Percentiles rank a stretch among this genome's conserved stretches.
These are phyloP conservation scores for Phytophthora chlamydospora DNA, from an alignment of 352 stramenopile species.

Conservation along the genomic window DNA sequence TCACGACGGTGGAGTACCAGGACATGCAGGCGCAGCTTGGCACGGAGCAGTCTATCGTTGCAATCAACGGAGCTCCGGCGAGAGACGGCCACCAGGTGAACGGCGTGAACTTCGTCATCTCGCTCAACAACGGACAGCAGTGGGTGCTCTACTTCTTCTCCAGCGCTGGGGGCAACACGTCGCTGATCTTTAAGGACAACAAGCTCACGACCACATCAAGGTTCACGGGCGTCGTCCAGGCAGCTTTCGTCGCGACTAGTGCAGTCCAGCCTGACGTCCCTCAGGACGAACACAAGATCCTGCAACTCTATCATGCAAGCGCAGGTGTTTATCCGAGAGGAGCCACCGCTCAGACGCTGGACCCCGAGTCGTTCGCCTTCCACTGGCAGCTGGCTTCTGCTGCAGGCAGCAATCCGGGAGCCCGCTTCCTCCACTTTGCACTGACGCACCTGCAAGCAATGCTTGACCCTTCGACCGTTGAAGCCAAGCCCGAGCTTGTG, in stretches of 20 bases:
- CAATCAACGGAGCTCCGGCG: slow-evolving; percentile 56
- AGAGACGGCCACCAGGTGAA: slow-evolving; percentile 45
- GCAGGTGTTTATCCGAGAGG: slow-evolving; percentile 59
- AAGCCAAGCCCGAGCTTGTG: slow-evolving; percentile 53
- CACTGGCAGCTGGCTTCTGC: slow-evolving; percentile 54
- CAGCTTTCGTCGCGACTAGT: slow-evolving; percentile 63
- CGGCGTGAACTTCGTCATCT: slow-evolving; percentile 55
- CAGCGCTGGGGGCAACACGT: slow-evolving; percentile 16
- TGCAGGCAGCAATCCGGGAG: slow-evolving; percentile 25
- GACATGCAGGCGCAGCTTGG: slow-evolving; percentile 65
- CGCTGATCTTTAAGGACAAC: slow-evolving; percentile 53
- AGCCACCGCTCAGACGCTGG: slow-evolving; percentile 20
- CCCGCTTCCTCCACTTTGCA: slow-evolving; percentile 73
- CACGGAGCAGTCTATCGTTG: slow-evolving; percentile 65
- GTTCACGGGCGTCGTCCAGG: slow-evolving; percentile 75
- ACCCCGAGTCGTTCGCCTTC: slow-evolving; percentile 62
- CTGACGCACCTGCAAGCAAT: slow-evolving; percentile 65
- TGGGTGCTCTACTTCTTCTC: slow-evolving; percentile 79
- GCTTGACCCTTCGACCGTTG: slow-evolving; percentile 48
- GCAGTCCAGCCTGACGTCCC: slow-evolving; percentile 15
- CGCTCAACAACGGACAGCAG: slow-evolving; percentile 78
- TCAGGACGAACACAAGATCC: slow-evolving; percentile 44
- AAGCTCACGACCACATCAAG: slow-evolving; percentile 52
- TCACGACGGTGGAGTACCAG: slow-evolving; percentile 77
- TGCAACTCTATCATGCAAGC: slow-evolving; percentile 63